phyloP scores from a whole-genome alignment of 495 filamentous ascomycete genomes.

The Aspergillus hancockii region DNA sequence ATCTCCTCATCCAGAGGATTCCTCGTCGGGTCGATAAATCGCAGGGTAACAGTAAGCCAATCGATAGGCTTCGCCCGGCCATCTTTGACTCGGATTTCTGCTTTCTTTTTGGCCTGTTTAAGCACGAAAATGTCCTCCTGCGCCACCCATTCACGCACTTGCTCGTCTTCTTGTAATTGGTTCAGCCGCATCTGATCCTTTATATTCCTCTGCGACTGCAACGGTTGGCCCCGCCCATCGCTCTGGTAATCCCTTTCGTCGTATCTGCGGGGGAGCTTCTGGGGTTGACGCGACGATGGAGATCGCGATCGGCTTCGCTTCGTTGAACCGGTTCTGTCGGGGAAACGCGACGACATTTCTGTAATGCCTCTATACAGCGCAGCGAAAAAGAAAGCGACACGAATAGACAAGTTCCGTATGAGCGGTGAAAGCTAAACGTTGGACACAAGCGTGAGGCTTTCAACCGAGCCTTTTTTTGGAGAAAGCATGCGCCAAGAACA shows the following conservation, averaged over 20 bases:
- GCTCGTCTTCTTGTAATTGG: slow-evolving; percentile 70
- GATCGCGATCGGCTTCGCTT: slow-evolving; percentile 47
- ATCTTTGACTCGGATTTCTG: slow-evolving; percentile 93
- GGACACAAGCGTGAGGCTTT: background rate
- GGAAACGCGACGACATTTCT: slow-evolving; percentile 36
- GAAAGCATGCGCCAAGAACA: background rate
- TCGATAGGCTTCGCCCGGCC: slow-evolving; percentile 91
- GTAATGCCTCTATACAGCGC: background rate
- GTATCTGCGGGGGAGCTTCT: slow-evolving; percentile 38
- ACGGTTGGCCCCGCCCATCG: slow-evolving; percentile 21
- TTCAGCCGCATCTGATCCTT: slow-evolving; percentile 58
- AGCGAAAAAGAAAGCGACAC: background rate
- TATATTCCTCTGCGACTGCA: slow-evolving; percentile 38
- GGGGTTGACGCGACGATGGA: slow-evolving; percentile 41
- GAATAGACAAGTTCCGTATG: background rate
- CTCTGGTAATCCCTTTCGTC: slow-evolving; percentile 32
- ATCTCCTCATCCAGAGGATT: slow-evolving; percentile 81
- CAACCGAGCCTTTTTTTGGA: background rate
- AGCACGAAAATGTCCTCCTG: slow-evolving; percentile 96
- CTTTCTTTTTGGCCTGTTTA: slow-evolving; percentile 97
- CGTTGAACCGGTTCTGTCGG: slow-evolving; percentile 29
- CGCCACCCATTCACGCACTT: slow-evolving; percentile 81
- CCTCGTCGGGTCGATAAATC: slow-evolving; percentile 82
- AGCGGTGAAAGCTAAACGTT: background rate
- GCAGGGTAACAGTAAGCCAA: slow-evolving; percentile 88